These are phyloP conservation scores for Globisporangium viniferum DNA, from an alignment of 352 stramenopile species.

Conservation along the genomic window DNA sequence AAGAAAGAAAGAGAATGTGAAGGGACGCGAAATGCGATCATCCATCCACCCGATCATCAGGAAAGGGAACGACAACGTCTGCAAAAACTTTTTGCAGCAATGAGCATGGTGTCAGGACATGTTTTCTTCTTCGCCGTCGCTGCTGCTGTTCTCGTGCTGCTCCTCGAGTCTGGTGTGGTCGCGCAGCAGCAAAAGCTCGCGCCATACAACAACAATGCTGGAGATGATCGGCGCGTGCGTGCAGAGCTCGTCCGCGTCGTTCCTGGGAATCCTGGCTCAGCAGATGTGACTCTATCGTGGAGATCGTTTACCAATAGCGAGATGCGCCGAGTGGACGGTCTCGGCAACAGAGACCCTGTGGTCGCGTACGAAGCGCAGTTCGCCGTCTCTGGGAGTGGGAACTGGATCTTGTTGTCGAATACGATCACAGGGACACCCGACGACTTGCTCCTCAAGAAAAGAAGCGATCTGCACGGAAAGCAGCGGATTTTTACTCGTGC, in stretches of 20 bases:
- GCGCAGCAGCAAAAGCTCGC: not conserved
- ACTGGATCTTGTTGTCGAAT: slow-evolving; percentile 34
- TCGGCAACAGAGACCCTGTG: slow-evolving; percentile 28
- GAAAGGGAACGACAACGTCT: not conserved
- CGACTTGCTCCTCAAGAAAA: not conserved
- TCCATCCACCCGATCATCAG: too few species aligned
- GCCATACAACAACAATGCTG: not conserved
- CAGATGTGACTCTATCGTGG: slow-evolving; percentile 40
- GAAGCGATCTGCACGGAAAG: slow-evolving; percentile 32
- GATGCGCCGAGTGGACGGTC: slow-evolving; percentile 9
- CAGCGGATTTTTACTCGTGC: slow-evolving; percentile 53
- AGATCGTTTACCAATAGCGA: slow-evolving; percentile 33
- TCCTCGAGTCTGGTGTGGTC: not conserved
- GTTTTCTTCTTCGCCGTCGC: not conserved
- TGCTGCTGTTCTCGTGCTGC: not conserved
- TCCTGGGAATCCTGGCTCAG: slow-evolving; percentile 40
- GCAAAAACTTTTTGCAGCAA: not conserved
- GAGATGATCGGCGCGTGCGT: slow-evolving; percentile 21
- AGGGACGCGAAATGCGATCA: not conserved
- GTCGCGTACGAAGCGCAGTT: slow-evolving; percentile 58
- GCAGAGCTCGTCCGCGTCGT: slow-evolving; percentile 29
- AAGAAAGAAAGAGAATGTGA: not conserved
- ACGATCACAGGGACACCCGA: slow-evolving; percentile 29
- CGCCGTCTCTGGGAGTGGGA: slow-evolving; percentile 34
- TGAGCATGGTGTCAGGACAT: not conserved